Percentiles rank a stretch among this genome's conserved stretches.
phyloP scores from a whole-genome alignment of 352 stramenopile species.

The Phytophthora sp. region DNA sequence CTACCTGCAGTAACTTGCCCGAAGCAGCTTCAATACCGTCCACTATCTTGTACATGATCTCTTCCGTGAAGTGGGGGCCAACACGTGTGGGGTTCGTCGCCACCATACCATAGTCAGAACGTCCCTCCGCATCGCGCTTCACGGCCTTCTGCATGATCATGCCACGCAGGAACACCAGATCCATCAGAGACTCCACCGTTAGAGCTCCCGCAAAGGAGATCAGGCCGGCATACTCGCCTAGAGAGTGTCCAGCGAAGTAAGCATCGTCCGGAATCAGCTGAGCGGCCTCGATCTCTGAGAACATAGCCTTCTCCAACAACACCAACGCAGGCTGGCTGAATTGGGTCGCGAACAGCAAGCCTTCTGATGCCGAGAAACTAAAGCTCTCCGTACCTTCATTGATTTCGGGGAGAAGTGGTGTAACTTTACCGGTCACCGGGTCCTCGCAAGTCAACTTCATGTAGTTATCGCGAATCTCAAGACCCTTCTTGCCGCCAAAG shows the following conservation, averaged over 20 bases:
- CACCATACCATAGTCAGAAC: conserved; percentile 90
- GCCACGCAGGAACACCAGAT: conserved; percentile 88
- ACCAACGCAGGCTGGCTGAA: conserved; percentile 88
- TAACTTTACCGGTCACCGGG: conserved; percentile 50
- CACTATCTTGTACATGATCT: conserved; percentile 74
- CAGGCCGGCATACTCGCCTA: conserved; percentile 88
- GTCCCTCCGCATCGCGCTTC: conserved; percentile 56
- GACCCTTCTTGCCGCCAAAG: conserved; percentile 86
- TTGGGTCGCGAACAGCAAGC: conserved; percentile 86
- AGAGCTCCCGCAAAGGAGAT: conserved; percentile 78
- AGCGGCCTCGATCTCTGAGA: conserved; percentile 77
- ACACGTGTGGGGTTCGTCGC: conserved; percentile 83
- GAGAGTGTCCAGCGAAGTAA: conserved; percentile 86
- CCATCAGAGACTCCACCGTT: conserved; percentile 71
- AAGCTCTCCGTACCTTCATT: conserved; percentile 80
- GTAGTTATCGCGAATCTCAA: conserved; percentile 84
- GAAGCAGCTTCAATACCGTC: conserved; percentile 64
- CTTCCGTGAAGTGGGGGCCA: conserved; percentile 71
- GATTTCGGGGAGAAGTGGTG: conserved; percentile 82
- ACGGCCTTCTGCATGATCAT: conserved; percentile 71
- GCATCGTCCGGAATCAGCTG: conserved; percentile 79
- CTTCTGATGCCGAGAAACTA: conserved; percentile 72
- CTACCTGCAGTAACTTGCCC: conserved; percentile 81
- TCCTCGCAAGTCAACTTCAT: conserved; percentile 82
- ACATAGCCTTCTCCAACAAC: conserved; percentile 85